Evolutionary conservation across 2,329 filamentous ascomycete species (phyloP), one percentile per base, ranked within the genome.

Genomic region (Colletotrichum tanaceti): DNA sequence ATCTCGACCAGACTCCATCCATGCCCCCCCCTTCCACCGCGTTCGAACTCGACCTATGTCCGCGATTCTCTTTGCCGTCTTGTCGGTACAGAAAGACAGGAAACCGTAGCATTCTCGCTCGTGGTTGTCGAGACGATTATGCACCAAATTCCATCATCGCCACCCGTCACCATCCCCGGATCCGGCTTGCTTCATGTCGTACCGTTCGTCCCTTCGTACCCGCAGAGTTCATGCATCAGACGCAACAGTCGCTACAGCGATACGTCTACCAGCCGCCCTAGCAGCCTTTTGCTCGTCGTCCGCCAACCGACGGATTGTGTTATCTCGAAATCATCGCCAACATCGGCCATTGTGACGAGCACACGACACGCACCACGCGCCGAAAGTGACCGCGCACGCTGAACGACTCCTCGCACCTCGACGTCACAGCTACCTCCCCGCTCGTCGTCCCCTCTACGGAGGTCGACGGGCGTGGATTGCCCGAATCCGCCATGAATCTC

Each of bases 371-470:
- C 63, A 69, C 54, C n/a, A 55, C 71, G 71, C 58, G 52, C 60
- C 50, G 50, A 38, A 59, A 24, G 41, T 68, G 47, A 47, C 43
- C n/a, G 24, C 60, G 16, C 61, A 43, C 22, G 24, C 35, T 44
- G 35, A 64, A 18, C 41, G 22, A 38, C 41, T 52, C 35, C 14
- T 66, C 49, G 53, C 70, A 22, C 41, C 32, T 38, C 46, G 46
- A 41, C 61, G 58, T 60, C 69, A 53, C 43, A 59, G 46, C 54
- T 35, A 16, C 47, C 47, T 71, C 71, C 77, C 79, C 81, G 85
- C 83, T 85, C 85, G 86, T 87, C 86, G 85, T 83, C 82, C 82
- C 85, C 83, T 87, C 84, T 78, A 71, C 79, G 84, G 85, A 87
- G 86, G 85, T 84, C 83, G 86, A 83, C 86, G 86, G 79, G 86